Base-by-base conservation (phyloP, 805 yeast species). In the Kodamaea hsintzibuensis region DNA sequence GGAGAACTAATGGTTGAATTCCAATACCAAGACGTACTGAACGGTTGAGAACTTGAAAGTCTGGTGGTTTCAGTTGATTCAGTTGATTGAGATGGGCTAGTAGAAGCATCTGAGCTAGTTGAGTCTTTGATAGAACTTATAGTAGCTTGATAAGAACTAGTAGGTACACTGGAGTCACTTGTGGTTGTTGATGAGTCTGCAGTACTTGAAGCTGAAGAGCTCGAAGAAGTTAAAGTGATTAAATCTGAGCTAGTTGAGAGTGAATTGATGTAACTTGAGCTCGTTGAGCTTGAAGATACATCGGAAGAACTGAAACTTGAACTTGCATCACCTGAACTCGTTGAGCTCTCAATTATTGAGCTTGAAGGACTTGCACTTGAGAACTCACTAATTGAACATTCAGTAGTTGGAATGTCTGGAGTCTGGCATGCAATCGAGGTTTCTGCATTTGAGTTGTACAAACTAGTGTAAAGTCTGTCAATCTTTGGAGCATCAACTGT, bases 401-500 rank as follows among this genome's bases (percentile, higher is more conserved):
- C 18, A 10, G 18, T 38, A 10, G 42, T 38, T 5, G 14, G 14
- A 38, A 38, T 16, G 4, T 14, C n/a, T 5, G 50, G 27, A 17
- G 50, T 47, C 7, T 35, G 35, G 25, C 50, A 47, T 4, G 50
- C 16, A 35, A 47, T 16, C 19, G 50, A 25, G 8, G 50, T 51
- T 37, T 51, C 54, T 10, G 47, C 37, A 6, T n/a, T 19, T 1
- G n/a, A 9, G 13, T 47, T 39, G 43, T 51, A 61, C 35, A 58
- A 47, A 3, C 51, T 22, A 4, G 59, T 44, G 47, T 61, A 61
- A 16, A 55, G 44, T 10, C 51, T 51, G 12, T 42, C n/a, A 16
- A 54, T 52, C 14, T 51, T 52, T 8, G 60, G 55, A 14, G 59
- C 60, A 10, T 46, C 40, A 12, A 39, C 25, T 5, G 66, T 62